Evolutionary conservation across 768 basidiomycete genomes (phyloP).

Genomic region (Phylloporus scabripes): DNA sequence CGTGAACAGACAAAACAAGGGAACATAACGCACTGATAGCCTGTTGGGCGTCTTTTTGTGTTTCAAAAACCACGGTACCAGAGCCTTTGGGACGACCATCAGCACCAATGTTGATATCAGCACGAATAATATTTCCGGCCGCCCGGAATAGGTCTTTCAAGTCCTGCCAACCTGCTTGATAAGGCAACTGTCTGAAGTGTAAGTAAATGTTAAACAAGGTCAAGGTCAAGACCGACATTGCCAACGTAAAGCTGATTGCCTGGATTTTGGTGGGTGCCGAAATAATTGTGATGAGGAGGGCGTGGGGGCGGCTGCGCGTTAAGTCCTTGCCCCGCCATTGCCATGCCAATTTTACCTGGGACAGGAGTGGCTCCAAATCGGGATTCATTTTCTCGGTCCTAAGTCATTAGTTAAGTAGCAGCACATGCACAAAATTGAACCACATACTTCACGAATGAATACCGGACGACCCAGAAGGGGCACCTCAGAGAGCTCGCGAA

Average conservation of each 20-base stretch:
- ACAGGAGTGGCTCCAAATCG: slow-evolving; percentile 95
- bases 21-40: slow-evolving; percentile 71
- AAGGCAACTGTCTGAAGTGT: slow-evolving; percentile 60
- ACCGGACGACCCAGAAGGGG: slow-evolving; percentile 89
- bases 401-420: background rate
- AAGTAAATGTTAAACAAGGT: background rate
- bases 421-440: background rate
- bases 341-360: slow-evolving; percentile 93
- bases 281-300: slow-evolving; percentile 74
- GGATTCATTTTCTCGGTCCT: slow-evolving; percentile 97
- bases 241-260: slow-evolving; percentile 92
- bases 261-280: slow-evolving; percentile 51
- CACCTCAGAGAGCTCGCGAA: slow-evolving; percentile 86
- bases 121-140: slow-evolving; percentile 91
- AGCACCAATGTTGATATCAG: slow-evolving; percentile 90
- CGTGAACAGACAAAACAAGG: background rate
- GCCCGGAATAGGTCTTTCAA: slow-evolving; percentile 95
- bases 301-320: slow-evolving; percentile 77
- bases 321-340: slow-evolving; percentile 88
- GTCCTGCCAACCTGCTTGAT: slow-evolving; percentile 99
- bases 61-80: slow-evolving; percentile 96
- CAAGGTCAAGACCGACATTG: slow-evolving; percentile 51
- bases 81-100: slow-evolving; percentile 95
- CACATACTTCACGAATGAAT: slow-evolving; percentile 87
- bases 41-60: slow-evolving; percentile 81